Percentiles rank a stretch among this genome's conserved stretches.
Evolutionary conservation across 1,284 basidiomycete species (phyloP).

Genomic region (Ceratobasidium sp.): DNA sequence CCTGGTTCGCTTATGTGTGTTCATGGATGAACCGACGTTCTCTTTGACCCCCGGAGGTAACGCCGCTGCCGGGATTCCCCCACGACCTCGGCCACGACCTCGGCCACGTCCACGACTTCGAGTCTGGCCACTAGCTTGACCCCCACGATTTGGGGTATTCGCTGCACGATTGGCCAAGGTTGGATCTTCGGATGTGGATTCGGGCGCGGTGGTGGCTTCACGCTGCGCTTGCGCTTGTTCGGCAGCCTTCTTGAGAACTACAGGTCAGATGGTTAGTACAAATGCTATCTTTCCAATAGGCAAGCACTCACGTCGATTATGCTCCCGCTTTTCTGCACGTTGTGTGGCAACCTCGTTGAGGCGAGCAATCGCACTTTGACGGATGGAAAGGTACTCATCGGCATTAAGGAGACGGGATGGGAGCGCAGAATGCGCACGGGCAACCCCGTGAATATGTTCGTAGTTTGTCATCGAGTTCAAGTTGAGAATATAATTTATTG

Average conservation of each 20-base stretch:
- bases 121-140: background rate
- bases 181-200: too few relatives aligned
- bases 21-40: background rate
- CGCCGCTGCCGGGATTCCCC: background rate
- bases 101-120: background rate
- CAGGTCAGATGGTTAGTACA: background rate
- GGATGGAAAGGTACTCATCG: background rate
- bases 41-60: background rate
- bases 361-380: background rate
- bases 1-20: background rate
- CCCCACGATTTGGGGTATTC: too few relatives aligned
- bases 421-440: background rate
- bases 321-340: background rate
- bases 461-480: constrained; percentile 10
- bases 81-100: background rate
- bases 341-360: background rate
- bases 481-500: background rate
- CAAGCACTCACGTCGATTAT: background rate
- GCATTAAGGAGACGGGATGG: background rate
- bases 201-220: background rate
- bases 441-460: background rate
- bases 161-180: too few relatives aligned
- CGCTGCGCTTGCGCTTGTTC: background rate
- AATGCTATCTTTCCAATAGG: background rate
- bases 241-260: background rate